Evolutionary conservation across 2,329 filamentous ascomycete species (phyloP).

Genomic region (Hansfordia pulvinata): DNA sequence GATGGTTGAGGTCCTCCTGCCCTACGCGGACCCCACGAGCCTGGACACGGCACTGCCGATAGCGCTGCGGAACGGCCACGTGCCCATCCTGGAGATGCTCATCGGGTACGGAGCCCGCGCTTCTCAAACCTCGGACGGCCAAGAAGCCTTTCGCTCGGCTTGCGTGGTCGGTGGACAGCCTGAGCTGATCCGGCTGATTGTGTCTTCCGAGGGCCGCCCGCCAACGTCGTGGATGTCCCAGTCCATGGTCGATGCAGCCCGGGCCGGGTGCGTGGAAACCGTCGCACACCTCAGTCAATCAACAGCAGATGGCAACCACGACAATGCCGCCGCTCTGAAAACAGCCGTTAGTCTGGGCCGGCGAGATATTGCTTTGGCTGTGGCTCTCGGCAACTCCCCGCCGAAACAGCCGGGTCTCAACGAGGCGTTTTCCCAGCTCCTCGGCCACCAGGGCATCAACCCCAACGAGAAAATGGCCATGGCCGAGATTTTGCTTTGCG

Average conservation of each 20-base stretch:
- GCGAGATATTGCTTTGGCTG: conserved; percentile 39
- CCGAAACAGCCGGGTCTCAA: conserved; percentile 33
- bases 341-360: conserved; percentile 32
- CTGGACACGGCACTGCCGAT: conserved; percentile 34
- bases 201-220: conserved; percentile 35
- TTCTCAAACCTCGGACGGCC: conserved; percentile 31
- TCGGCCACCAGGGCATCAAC: conserved; percentile 28
- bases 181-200: conserved; percentile 30
- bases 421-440: conserved; percentile 33
- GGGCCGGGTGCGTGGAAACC: conserved; percentile 33
- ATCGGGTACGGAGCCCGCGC: conserved; percentile 36
- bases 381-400: conserved; percentile 37
- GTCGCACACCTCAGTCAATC: conserved; percentile 37
- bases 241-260: conserved; percentile 35
- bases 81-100: conserved; percentile 29
- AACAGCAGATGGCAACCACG: conserved; percentile 36
- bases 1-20: conserved; percentile 38
- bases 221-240: conserved; percentile 28
- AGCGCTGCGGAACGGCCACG: conserved; percentile 30
- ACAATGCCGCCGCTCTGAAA: conserved; percentile 36
- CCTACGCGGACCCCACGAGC: conserved; percentile 34
- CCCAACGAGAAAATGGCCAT: conserved; percentile 36
- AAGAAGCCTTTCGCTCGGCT: conserved; percentile 37
- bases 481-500: conserved; percentile 42
- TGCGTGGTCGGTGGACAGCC: conserved; percentile 31